Evolutionary conservation across 805 yeast genomes (phyloP).

Genomic region (Candida arabinofermentans): DNA sequence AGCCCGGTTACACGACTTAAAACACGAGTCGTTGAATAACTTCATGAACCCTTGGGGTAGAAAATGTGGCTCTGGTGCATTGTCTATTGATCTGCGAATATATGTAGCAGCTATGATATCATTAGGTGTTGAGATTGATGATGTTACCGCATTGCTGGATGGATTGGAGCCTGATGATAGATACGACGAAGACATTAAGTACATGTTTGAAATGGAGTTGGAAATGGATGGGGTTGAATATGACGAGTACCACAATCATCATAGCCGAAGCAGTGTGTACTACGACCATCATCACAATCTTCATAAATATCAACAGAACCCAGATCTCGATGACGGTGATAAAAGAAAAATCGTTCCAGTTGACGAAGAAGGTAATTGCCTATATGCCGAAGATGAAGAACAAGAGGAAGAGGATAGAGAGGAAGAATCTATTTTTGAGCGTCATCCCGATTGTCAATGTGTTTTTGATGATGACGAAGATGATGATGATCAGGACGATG

Average conservation of each 20-base stretch:
- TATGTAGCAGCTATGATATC: slow-evolving; percentile 54
- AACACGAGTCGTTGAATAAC: slow-evolving; percentile 52
- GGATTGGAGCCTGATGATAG: slow-evolving; percentile 56
- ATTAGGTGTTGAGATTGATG: slow-evolving; percentile 42
- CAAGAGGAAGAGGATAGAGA: slow-evolving; percentile 21
- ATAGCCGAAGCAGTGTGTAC: not conserved
- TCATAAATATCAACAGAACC: slow-evolving; percentile 3
- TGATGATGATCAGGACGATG: slow-evolving; percentile 15
- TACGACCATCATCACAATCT: slow-evolving; percentile 5
- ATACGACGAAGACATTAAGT: slow-evolving; percentile 54
- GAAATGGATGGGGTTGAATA: slow-evolving; percentile 25
- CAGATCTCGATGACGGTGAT: slow-evolving; percentile 18
- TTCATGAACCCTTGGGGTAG: slow-evolving; percentile 69
- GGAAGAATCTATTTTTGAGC: slow-evolving; percentile 18
- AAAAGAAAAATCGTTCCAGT: slow-evolving; percentile 13
- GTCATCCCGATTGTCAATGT: slow-evolving; percentile 37
- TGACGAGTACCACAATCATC: slow-evolving; percentile 20
- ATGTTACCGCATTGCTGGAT: slow-evolving; percentile 53
- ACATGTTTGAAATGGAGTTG: slow-evolving; percentile 32
- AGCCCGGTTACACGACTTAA: slow-evolving; percentile 48
- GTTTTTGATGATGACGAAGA: slow-evolving; percentile 23
- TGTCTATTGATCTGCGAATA: slow-evolving; percentile 54
- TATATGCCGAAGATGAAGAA: slow-evolving; percentile 14
- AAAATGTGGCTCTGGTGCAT: slow-evolving; percentile 54
- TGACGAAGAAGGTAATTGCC: slow-evolving; percentile 1